Evolutionary conservation across 106 monocot genomes (phyloP), one percentile per base, ranked within the genome.

Genomic region (Dendrobium nobile): DNA sequence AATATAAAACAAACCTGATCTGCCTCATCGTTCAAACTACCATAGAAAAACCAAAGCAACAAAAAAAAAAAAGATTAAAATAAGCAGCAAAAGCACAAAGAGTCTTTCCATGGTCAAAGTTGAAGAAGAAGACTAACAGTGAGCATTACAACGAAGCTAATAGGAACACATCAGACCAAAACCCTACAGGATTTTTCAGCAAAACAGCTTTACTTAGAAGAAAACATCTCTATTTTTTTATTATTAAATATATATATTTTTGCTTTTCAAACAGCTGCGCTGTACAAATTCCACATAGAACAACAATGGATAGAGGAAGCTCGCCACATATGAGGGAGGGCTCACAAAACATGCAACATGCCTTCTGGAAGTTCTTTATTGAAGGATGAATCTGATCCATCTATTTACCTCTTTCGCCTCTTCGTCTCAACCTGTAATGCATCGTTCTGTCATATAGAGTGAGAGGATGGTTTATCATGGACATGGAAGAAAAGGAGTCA

Each of bases 231-330:
- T 10, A 65, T 65, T 65, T 65, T 65, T 55, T 65, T 22, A 65
- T 24, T 65, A n/a, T 65, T 65, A 65, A 65, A 65, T 51, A 51
- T 51, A 51, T 51, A 13, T 51, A 11, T 51, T 0, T 45, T 37
- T 37, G 37, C 37, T 37, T 37, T 37, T 37, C 37, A 37, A 37
- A 37, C 37, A 37, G 51, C 74, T 42, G 74, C 43, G 28, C 74
- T 74, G 74, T 74, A 74, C 74, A 70, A 74, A 74, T 74, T 41
- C 74, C 74, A 74, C 74, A 74, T 41, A 19, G 20, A 74, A 41
- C 43, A 74, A 74, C 74, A 74, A 74, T 42, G 43, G 70, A 37
- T 70, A 70, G 33, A 70, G 70, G 70, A 31, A 70, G 70, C 37
- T 70, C 0, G 33, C 11, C 70, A 27, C 33, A 70, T 9, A 70